Percentiles rank a stretch among this genome's conserved stretches.
Conservation (phyloP, 2,329 filamentous ascomycete species). For the Seiridium cupressi region DNA sequence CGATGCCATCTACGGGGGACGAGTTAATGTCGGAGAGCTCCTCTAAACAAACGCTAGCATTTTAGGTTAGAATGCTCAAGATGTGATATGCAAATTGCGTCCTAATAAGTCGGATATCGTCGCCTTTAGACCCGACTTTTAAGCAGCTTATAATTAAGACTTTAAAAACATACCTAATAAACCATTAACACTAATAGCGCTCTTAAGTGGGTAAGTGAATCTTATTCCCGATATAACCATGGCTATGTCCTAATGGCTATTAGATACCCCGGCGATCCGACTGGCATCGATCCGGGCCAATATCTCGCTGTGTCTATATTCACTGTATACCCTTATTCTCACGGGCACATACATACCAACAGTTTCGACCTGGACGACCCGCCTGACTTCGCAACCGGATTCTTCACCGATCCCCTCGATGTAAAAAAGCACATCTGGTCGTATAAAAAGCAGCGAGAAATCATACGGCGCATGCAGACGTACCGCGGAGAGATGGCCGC, state of each 20-base stretch:
- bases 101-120: slow-evolving; percentile 18
- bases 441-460: slow-evolving; percentile 61
- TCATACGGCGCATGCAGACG: slow-evolving; percentile 49
- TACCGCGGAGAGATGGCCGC: slow-evolving; percentile 43
- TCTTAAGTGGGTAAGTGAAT: not conserved
- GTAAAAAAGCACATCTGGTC: slow-evolving; percentile 55
- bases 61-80: slow-evolving; percentile 20
- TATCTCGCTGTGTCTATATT: slow-evolving; percentile 51
- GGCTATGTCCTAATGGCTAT: not conserved
- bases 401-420: slow-evolving; percentile 51
- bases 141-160: slow-evolving; percentile 18
- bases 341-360: slow-evolving; percentile 57
- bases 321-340: slow-evolving; percentile 56
- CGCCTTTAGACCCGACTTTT: slow-evolving; percentile 18
- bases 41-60: slow-evolving; percentile 13
- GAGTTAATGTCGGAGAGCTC: slow-evolving; percentile 10
- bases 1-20: slow-evolving; percentile 12
- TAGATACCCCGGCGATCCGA: not conserved
- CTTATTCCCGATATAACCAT: not conserved
- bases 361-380: slow-evolving; percentile 31
- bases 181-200: slow-evolving; percentile 15
- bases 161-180: slow-evolving; percentile 18
- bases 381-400: slow-evolving; percentile 54
- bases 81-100: slow-evolving; percentile 18
- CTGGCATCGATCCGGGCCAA: slow-evolving; percentile 24